phyloP scores from a whole-genome alignment of 768 basidiomycete species.

The Termitomyces sp. region DNA sequence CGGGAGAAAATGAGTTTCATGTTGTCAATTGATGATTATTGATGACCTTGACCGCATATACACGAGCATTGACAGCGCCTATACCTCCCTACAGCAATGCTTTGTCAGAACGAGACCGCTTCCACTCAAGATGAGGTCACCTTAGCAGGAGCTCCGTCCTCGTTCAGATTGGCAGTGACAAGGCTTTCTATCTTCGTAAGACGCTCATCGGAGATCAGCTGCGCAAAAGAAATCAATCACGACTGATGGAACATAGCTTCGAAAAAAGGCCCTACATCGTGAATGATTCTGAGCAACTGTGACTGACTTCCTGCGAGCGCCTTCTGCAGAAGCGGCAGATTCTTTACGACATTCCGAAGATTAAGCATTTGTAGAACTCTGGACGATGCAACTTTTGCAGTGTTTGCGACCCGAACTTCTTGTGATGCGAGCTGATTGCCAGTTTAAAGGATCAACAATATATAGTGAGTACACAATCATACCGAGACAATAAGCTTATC shows the following conservation, averaged over 20 bases:
- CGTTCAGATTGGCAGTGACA: constrained; percentile 69
- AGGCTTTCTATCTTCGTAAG: constrained; percentile 59
- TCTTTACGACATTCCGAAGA: constrained; percentile 69
- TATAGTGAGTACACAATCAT: constrained; percentile 15
- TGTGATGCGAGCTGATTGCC: constrained; percentile 59
- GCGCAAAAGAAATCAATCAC: background rate
- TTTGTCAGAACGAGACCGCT: background rate
- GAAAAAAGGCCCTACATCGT: constrained; percentile 43
- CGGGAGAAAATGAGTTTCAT: background rate
- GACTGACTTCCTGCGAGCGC: constrained; percentile 60
- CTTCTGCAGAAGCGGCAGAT: constrained; percentile 60
- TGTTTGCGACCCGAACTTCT: constrained; percentile 52
- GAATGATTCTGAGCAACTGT: constrained; percentile 60
- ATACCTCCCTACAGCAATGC: constrained; percentile 58
- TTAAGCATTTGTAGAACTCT: constrained; percentile 79
- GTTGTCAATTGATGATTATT: background rate
- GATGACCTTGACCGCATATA: constrained; percentile 76
- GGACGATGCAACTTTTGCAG: constrained; percentile 62
- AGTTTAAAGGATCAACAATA: background rate
- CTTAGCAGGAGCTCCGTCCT: constrained; percentile 61
- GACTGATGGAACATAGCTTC: background rate
- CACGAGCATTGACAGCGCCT: constrained; percentile 70
- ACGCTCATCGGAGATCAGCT: constrained; percentile 79
- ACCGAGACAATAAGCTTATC: constrained; percentile 83
- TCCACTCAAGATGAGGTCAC: constrained; percentile 29